These are phyloP conservation scores for Emericellopsis terricola DNA, from an alignment of 495 filamentous ascomycete genomes.

Conservation along the genomic window DNA sequence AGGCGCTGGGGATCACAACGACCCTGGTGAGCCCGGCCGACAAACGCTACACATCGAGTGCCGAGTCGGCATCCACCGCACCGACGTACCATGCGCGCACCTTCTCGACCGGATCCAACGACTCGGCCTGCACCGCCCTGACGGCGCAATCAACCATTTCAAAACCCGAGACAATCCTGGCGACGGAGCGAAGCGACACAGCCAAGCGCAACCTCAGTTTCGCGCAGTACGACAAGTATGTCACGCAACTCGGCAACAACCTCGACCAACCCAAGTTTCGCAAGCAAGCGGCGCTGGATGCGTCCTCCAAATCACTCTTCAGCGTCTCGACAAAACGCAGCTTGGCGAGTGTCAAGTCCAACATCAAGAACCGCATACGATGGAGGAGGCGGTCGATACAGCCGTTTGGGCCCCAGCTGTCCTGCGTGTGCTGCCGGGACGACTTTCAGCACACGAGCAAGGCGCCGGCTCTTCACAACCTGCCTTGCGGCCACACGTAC, in stretches of 20 bases:
- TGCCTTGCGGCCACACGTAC: conserved; percentile 35
- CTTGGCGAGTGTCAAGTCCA: conserved; percentile 19
- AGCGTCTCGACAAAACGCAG: conserved; percentile 20
- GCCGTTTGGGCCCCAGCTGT: conserved; percentile 5
- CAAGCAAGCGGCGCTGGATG: conserved; percentile 6
- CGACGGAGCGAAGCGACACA: background rate
- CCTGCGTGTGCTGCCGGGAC: conserved; percentile 33
- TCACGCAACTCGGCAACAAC: conserved; percentile 21
- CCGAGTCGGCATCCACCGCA: conserved; percentile 16
- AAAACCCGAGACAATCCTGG: conserved; percentile 3
- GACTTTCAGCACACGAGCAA: conserved; percentile 9
- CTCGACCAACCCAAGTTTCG: conserved; percentile 18
- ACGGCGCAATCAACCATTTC: conserved; percentile 17
- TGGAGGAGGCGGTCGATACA: conserved; percentile 11
- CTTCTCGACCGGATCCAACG: conserved; percentile 15
- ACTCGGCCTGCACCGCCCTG: conserved; percentile 13
- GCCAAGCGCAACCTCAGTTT: conserved; percentile 19
- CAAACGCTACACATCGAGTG: conserved; percentile 10
- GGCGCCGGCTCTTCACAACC: conserved; percentile 17
- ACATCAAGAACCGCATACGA: conserved; percentile 19
- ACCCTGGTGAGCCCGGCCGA: conserved; percentile 9
- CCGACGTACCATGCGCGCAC: conserved; percentile 14
- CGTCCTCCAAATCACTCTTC: conserved; percentile 11
- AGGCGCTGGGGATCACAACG: conserved; percentile 22
- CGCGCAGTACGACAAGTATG: conserved; percentile 32